Evolutionary conservation across 148 eudicot species (phyloP), one percentile per base, ranked within the genome.

Genomic region (Simmondsia chinensis): DNA sequence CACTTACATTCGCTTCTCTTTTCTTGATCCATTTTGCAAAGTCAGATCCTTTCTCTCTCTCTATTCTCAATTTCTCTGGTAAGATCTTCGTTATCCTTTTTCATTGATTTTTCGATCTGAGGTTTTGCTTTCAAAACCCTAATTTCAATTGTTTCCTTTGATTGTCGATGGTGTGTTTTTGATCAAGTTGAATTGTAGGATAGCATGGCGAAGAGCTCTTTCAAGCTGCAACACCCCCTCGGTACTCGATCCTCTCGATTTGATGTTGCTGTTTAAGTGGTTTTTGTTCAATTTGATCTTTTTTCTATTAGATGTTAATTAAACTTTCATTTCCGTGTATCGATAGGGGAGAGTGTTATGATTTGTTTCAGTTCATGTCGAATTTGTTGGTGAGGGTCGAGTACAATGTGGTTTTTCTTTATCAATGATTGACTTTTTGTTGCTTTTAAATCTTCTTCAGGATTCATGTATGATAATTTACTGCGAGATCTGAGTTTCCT

Each of bases 211-310:
- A 85, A 73, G 51, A 74, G 79, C 68, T 78, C 83, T 40, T 85
- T 85, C 83, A 85, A 74, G 71, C 50, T 65, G 21, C 91, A 81
- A 55, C 95, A 85, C 34, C 86, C 95, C 14, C 89, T 85, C 17
- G 95, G 95, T 79, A 56, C 41, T 37, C 31, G 20, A 32, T 48
- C 47, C 23, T 20, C 44, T 36, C 17, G 22, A 45, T 21, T 26
- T 52, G 19, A 21, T 33, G 11, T 49, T 25, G 11, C 5, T 11
- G 3, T 33, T 33, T 33, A n/a, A 3, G 19, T 21, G 22, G 17
- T 47, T 43, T 44, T 20, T 17, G 20, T 7, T 35, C 22, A 3
- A 28, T n/a, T n/a, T n/a, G n/a, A n/a, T n/a, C n/a, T n/a, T n/a
- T n/a, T n/a, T n/a, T n/a, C n/a, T n/a, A n/a, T n/a, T n/a, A n/a